A percentile compares a stretch with the other conserved stretches of the same genome.
These are phyloP conservation scores for Penicillium argentinense DNA, from an alignment of 495 filamentous ascomycete genomes.

Conservation along the genomic window DNA sequence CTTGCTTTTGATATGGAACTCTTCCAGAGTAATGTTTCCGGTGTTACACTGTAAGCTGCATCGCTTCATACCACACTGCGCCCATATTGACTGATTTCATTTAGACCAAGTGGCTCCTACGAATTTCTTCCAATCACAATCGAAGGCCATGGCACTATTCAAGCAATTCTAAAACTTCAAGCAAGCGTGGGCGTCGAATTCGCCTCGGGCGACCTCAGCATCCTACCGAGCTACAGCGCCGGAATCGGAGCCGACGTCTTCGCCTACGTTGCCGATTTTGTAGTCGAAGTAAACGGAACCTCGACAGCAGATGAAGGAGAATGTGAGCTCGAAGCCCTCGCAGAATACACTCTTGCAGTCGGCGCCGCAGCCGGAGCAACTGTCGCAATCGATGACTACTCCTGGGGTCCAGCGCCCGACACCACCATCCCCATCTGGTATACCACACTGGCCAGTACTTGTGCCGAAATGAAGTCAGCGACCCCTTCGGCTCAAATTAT, in stretches of 20 bases:
- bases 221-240: conserved; percentile 22
- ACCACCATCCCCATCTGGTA: conserved; percentile 52
- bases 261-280: conserved; percentile 53
- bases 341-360: conserved; percentile 49
- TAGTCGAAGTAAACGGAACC: conserved; percentile 44
- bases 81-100: neutral
- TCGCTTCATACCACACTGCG: neutral
- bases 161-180: conserved; percentile 36
- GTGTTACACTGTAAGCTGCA: conserved; percentile 41
- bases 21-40: conserved; percentile 45
- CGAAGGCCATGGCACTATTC: conserved; percentile 34
- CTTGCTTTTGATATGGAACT: conserved; percentile 41
- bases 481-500: conserved; percentile 19
- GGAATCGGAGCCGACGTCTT: conserved; percentile 50
- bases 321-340: conserved; percentile 43
- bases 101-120: conserved; percentile 53
- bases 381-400: conserved; percentile 36
- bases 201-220: conserved; percentile 4
- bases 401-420: conserved; percentile 49
- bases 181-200: conserved; percentile 39
- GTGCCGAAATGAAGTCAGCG: conserved; percentile 30
- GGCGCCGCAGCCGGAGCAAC: conserved; percentile 54
- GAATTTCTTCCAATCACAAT: conserved; percentile 57
- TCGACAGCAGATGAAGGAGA: conserved; percentile 28
- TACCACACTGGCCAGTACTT: conserved; percentile 49